Evolutionary conservation across 495 filamentous ascomycete species (phyloP), one percentile per base, ranked within the genome.

Genomic region (Aspergillus asperescens): DNA sequence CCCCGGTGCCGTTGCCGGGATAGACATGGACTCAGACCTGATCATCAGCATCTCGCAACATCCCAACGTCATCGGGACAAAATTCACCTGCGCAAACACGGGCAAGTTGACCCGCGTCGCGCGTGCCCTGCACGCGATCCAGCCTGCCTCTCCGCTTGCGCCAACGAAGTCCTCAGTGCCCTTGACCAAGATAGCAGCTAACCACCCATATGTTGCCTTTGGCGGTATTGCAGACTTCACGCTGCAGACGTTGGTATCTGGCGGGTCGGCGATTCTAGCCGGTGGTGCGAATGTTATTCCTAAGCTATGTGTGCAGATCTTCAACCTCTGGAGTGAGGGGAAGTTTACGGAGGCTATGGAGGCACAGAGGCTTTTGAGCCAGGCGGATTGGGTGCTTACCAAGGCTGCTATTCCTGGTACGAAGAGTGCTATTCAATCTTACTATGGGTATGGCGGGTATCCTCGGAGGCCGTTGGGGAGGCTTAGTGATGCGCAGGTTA

Each of bases 41-140:
- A 80, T 94, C 56, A 89, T 93, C 66, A 81, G 77, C 62, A 81
- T 95, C 35, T 88, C 86, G 18, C 70, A 84, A 55, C 88, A 94
- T 64, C 84, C 85, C 42, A 94, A 95, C 65, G 85, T 95, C 60
- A 73, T 88, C 52, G 88, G 89, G 44, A 90, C 88, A 40, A 94
- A 94, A 66, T 95, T 95, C 77, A 94, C 89, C 18, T 92, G 89
- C 61, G 89, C 87, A 39, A 91, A 88, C 70, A 93, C 88, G 0
- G 89, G 89, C 40, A 95, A 94, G 71, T 74, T 95, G 51, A 89
- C 89, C 7, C 82, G 89, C 28, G 89, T 95, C 7, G 88, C 89
- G n/a, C 60, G 75, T 5, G 88, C 84, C 15, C 82, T 86, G 19
- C 75, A 89, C 57, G 88, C 88, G n/a, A 78, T 83, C 58, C 86